phyloP scores from a whole-genome alignment of 2,329 filamentous ascomycete genomes.

The Calonectria naviculata region DNA sequence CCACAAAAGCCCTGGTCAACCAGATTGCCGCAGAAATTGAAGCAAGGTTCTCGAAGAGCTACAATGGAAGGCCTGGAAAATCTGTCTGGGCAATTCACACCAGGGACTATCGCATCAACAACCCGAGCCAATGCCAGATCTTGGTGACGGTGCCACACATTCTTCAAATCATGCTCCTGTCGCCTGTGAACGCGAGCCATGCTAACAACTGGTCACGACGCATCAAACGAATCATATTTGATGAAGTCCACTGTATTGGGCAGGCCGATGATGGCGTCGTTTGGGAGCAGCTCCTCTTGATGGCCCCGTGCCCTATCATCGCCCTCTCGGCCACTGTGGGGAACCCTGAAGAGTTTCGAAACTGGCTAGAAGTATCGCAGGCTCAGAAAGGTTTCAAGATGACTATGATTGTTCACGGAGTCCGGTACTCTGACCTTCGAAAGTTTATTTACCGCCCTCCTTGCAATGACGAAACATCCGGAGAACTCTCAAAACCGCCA shows the following conservation, averaged over 20 bases:
- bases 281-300: constrained; percentile 81
- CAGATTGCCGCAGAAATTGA: constrained; percentile 85
- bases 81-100: constrained; percentile 86
- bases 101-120: constrained; percentile 80
- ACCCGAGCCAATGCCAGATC: constrained; percentile 77
- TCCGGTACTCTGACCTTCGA: constrained; percentile 81
- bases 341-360: constrained; percentile 76
- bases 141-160: constrained; percentile 83
- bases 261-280: constrained; percentile 80
- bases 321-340: constrained; percentile 84
- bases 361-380: constrained; percentile 76
- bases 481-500: constrained; percentile 58
- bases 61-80: constrained; percentile 67
- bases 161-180: constrained; percentile 80
- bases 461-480: constrained; percentile 56
- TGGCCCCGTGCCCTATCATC: constrained; percentile 81
- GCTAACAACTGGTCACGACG: constrained; percentile 69
- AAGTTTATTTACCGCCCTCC: constrained; percentile 76
- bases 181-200: constrained; percentile 70
- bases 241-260: constrained; percentile 85
- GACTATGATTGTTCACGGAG: constrained; percentile 74
- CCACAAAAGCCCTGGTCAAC: constrained; percentile 85
- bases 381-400: constrained; percentile 71
- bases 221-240: constrained; percentile 82
- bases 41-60: constrained; percentile 77